Base-by-base conservation (phyloP, 345 rosid genomes). In the Hevea brasiliensis region DNA sequence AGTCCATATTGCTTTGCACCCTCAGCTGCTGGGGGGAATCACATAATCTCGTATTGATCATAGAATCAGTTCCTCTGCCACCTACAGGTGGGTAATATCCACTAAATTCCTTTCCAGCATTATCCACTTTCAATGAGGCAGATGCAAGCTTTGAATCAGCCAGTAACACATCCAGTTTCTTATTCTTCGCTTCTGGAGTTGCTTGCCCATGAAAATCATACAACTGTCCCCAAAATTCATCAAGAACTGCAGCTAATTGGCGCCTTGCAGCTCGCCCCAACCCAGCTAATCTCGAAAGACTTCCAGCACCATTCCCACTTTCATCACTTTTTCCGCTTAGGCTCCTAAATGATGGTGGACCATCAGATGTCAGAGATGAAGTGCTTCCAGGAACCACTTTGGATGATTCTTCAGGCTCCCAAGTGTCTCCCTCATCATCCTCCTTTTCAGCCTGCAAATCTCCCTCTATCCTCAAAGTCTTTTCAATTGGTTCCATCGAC, bases 211-310 rank as follows among this genome's bases (percentile, higher is more conserved):
- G 93, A 26, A 76, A 83, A 86, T 96, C 93, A 75, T 78, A 96
- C 61, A 96, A 72, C 62, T 90, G 98, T 40, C 89, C 97, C 99
- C 99, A 96, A 82, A 96, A 96, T 71, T 96, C 99, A 63, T 86
- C 93, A 55, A 96, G 94, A 70, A 72, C 84, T 4, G 75, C 78
- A 63, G 97, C 88, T 75, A 96, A 74, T 65, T 96, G 95, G 41
- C 93, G 88, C 79, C 98, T 84, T 4, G 99, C 97, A 70, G 97
- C 96, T 72, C 99, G 96, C 12, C 99, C 99, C 74, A 96, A 76
- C 61, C 98, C 99, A 74, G 88, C 92, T 82, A 96, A 85, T 83
- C 94, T 90, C 37, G 98, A 91, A 76, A 96, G 97, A 78, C 98
- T 93, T 65, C 94, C 99, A 37, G 84, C 71, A 76, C 93, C 90